Percentiles rank a stretch among this genome's conserved stretches.
These are phyloP conservation scores for Antrodiella citrinella DNA, from an alignment of 768 basidiomycete genomes.

Conservation along the genomic window DNA sequence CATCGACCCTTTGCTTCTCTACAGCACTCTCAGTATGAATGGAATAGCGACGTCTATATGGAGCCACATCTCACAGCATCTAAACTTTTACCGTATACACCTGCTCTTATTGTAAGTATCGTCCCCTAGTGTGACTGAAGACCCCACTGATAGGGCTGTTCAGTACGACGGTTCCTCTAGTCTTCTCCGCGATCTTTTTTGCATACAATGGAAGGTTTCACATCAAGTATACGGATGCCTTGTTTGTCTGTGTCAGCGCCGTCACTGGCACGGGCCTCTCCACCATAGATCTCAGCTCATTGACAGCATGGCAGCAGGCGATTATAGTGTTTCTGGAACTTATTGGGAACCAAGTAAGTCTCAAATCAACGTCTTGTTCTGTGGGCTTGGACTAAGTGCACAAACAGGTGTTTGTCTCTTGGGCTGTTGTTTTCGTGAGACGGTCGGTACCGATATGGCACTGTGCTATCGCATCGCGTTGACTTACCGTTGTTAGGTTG, in stretches of 20 bases:
- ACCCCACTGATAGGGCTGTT: too few species aligned
- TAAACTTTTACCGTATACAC: constrained; percentile 29
- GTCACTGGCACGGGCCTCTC: constrained; percentile 28
- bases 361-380: background rate
- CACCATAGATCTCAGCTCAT: constrained; percentile 21
- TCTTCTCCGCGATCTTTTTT: constrained; percentile 36
- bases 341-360: constrained; percentile 18
- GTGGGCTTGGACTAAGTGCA: too few species aligned
- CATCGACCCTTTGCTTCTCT: too few species aligned
- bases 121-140: too few species aligned
- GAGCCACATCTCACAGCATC: background rate
- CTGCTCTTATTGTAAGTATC: constrained; percentile 21
- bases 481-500: constrained; percentile 5
- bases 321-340: constrained; percentile 20
- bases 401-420: constrained; percentile 27
- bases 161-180: constrained; percentile 28
- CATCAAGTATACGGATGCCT: constrained; percentile 28
- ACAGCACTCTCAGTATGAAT: background rate
- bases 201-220: constrained; percentile 30
- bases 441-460: constrained; percentile 14
- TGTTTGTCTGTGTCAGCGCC: constrained; percentile 30
- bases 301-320: constrained; percentile 23
- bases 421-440: constrained; percentile 32
- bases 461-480: background rate
- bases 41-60: background rate